phyloP scores from a whole-genome alignment of 2,329 filamentous ascomycete genomes.

The Penicillium sclerotigenum region DNA sequence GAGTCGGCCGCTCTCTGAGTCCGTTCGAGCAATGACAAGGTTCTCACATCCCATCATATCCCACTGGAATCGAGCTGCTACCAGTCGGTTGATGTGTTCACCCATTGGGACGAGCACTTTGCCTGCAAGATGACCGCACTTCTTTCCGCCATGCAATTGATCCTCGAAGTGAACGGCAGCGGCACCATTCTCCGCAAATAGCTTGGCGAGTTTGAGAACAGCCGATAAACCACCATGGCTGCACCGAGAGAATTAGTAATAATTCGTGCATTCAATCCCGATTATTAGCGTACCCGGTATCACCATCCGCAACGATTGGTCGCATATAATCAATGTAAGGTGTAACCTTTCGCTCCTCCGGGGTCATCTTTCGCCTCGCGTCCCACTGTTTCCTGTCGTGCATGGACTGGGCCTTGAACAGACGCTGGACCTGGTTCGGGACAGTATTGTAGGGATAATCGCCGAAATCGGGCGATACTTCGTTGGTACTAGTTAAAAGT shows the following conservation, averaged over 20 bases:
- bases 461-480: constrained; percentile 95
- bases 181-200: constrained; percentile 95
- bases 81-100: constrained; percentile 93
- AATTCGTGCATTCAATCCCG: background rate
- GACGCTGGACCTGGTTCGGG: constrained; percentile 91
- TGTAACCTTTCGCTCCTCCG: constrained; percentile 68
- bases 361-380: constrained; percentile 69
- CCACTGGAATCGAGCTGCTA: constrained; percentile 93
- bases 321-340: constrained; percentile 90
- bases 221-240: constrained; percentile 87
- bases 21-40: constrained; percentile 88
- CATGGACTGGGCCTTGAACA: constrained; percentile 95
- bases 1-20: constrained; percentile 89
- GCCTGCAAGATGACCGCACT: constrained; percentile 93
- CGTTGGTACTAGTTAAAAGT: constrained; percentile 87
- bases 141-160: constrained; percentile 96
- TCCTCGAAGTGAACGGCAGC: constrained; percentile 97
- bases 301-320: constrained; percentile 92
- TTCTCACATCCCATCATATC: constrained; percentile 97
- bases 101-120: constrained; percentile 92
- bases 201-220: constrained; percentile 91
- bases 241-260: background rate
- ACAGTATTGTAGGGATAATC: constrained; percentile 99
- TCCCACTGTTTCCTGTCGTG: constrained; percentile 97
- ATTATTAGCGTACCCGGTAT: constrained; percentile 63